Evolutionary conservation across 331 rosid species (phyloP), one percentile per base, ranked within the genome.

Genomic region (Phaseolus coccineus): DNA sequence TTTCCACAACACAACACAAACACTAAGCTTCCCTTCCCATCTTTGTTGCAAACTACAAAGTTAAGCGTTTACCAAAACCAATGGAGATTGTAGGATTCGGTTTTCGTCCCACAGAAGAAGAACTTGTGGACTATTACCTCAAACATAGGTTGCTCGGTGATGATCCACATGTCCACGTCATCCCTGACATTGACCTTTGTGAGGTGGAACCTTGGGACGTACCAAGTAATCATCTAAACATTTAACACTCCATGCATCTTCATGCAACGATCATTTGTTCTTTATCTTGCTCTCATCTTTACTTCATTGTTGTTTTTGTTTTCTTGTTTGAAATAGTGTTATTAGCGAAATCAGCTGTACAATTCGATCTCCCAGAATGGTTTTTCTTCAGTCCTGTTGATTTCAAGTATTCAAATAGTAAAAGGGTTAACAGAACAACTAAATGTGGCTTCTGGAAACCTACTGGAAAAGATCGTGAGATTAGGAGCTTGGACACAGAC

Each of bases 51-150:
- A 62, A 15, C 12, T 25, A 22, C 16, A 14, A 39, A 35, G 2
- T 31, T 6, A 13, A 61, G 44, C 6, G 46, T 69, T 47, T 4
- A 75, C 33, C n/a, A 27, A 25, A 57, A 47, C 22, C 55, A 58
- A 77, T 76, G 82, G 30, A 31, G n/a, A 51, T 91, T 5, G 84
- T 89, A 0, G 97, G 97, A 42, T 85, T 37, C 83, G 77, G 97
- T 31, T 91, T 93, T 61, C 78, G 50, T 6, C 98, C 97, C 3
- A 91, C 89, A 0, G 98, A 93, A 31, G 88, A 79, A 48, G 98
- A 91, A 77, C 88, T 93, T 37, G 51, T 91, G 1, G 3, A 12
- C 7, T 65, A 87, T 71, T 91, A 76, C 74, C 76, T 91, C 39
- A 80, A 53, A 73, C 51, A 52, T 15, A 91, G 88, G 84, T n/a